phyloP scores from a whole-genome alignment of 2,329 filamentous ascomycete species.

The Alternaria conjuncta region DNA sequence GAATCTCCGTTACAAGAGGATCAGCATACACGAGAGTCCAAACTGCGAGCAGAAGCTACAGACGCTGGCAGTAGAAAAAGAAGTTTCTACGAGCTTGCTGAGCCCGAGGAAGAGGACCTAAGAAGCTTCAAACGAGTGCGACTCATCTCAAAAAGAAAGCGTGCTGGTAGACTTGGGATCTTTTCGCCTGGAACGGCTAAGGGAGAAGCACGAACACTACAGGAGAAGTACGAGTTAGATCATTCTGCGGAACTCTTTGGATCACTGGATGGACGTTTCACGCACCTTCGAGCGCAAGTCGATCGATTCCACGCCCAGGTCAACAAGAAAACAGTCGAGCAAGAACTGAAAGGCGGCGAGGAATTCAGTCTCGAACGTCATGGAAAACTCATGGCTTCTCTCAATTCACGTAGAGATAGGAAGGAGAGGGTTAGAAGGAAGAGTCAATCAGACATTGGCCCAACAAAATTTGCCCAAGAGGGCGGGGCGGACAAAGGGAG shows the following conservation, averaged over 20 bases:
- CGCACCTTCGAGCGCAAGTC: background rate
- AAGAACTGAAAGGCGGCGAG: background rate
- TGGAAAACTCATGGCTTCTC: no score
- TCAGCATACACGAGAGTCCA: background rate
- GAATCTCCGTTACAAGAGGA: background rate
- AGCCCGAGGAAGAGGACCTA: background rate
- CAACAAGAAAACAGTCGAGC: background rate
- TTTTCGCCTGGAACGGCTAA: background rate
- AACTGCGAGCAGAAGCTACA: background rate
- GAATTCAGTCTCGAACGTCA: no score
- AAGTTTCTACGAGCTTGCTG: rapidly evolving
- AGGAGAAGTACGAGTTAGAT: background rate
- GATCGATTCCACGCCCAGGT: no score
- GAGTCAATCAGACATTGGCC: no score
- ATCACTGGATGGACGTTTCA: background rate
- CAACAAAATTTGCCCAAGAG: no score
- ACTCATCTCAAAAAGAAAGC: background rate
- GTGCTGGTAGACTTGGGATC: background rate
- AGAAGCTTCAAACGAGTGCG: background rate
- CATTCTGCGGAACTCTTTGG: background rate
- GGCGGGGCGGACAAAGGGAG: no score
- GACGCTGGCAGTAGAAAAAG: background rate
- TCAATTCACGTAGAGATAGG: no score
- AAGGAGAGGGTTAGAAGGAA: no score
- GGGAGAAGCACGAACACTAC: background rate